Evolutionary conservation across 805 yeast genomes (phyloP), one percentile per base, ranked within the genome.

Genomic region (Myxozyma nipponensis): DNA sequence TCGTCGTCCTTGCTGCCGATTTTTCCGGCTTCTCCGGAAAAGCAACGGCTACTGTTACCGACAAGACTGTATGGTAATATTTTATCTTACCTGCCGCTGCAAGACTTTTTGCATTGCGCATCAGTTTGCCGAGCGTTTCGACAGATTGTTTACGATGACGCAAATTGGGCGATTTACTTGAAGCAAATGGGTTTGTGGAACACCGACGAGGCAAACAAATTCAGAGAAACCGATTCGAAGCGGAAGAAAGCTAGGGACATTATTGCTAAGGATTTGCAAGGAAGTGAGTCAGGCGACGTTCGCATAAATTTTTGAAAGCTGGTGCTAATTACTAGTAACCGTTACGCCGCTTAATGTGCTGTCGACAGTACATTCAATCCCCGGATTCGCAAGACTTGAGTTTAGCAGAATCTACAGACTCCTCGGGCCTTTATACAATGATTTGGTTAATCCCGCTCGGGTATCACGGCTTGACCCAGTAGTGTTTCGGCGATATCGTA

Each of bases 381-480:
- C 62, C 57, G 47, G 59, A 5, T 54, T 60, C n/a, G 77, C 77
- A 34, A 66, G 68, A 50, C 60, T 54, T 46, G 78, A 72, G 50
- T 65, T 75, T 32, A 58, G 71, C 34, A 62, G 64, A 46, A 69
- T 79, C 13, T 68, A 71, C 52, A 63, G 64, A 37, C 61, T 72
- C 17, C 63, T 78, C 38, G 66, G 62, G 21, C 73, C 72, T 6
- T 73, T 74, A 52, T 79, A 78, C 62, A 58, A 58, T n/a, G 81
- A 79, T 54, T 62, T 78, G 23, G 67, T 69, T 18, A 56, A 66
- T 7, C 71, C 76, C 1, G 49, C 52, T 4, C 19, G 19, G 6
- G 38, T 7, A n/a, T 6, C 9, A 7, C 17, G 38, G n/a, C 52
- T 66, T 15, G 71, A 70, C 43, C 70, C 80, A 7, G 63, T 67